A percentile compares a stretch with the other conserved stretches of the same genome.
These are phyloP conservation scores for Alloteropsis angusta DNA, from an alignment of 202 grass and related monocot species.

Conservation along the genomic window DNA sequence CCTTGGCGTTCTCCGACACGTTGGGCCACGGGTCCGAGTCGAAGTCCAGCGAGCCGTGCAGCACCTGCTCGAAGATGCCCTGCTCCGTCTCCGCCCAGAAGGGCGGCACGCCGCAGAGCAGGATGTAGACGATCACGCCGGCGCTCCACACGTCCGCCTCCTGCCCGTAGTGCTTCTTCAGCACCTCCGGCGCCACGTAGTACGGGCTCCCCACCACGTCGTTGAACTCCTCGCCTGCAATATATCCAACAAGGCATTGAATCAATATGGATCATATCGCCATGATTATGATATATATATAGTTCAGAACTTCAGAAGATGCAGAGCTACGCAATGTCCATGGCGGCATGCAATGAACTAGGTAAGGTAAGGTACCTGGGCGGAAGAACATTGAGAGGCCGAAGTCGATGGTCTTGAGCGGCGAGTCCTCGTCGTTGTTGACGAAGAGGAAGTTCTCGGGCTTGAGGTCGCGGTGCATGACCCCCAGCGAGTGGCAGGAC, in stretches of 20 bases:
- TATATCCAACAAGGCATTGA: no score
- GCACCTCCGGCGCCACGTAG: conserved; percentile 77
- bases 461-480: conserved; percentile 96
- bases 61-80: conserved; percentile 84
- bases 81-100: conserved; percentile 89
- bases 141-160: conserved; percentile 77
- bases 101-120: conserved; percentile 60
- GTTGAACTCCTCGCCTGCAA: conserved; percentile 49
- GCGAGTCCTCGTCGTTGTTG: conserved; percentile 44
- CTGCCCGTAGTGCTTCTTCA: conserved; percentile 57
- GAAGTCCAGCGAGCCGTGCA: conserved; percentile 68
- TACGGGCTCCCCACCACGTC: conserved; percentile 77
- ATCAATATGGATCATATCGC: no score
- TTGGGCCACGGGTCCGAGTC: conserved; percentile 70
- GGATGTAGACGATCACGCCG: conserved; percentile 65
- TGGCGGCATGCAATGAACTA: no score
- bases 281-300: no score
- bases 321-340: no score
- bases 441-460: conserved; percentile 73
- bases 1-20: conserved; percentile 67
- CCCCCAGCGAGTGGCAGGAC: conserved; percentile 90
- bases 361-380: background rate
- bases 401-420: conserved; percentile 86
- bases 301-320: no score
- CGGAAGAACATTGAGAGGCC: conserved; percentile 41